phyloP scores from a whole-genome alignment of 768 basidiomycete genomes.

The Chlorophyllum brunneum region DNA sequence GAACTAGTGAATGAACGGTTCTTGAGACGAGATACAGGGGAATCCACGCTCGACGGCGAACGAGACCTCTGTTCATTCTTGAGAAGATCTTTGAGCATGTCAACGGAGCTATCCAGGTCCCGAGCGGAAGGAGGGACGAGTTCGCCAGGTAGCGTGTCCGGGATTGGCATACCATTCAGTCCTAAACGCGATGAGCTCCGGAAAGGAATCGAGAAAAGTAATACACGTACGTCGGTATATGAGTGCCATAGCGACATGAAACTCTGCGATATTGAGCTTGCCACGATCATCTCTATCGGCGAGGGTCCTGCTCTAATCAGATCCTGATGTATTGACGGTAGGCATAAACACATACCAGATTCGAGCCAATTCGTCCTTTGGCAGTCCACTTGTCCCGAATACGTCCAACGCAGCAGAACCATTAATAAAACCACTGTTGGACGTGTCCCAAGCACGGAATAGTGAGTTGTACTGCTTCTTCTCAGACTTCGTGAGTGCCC shows the following conservation, averaged over 20 bases:
- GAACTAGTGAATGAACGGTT: conserved; percentile 66
- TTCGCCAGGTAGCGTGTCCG: conserved; percentile 82
- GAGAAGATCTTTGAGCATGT: conserved; percentile 83
- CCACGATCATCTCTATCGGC: conserved; percentile 93
- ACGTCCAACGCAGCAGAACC: conserved; percentile 86
- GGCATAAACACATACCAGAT: conserved; percentile 70
- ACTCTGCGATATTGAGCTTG: conserved; percentile 92
- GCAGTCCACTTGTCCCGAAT: conserved; percentile 89
- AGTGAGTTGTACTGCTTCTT: conserved; percentile 97
- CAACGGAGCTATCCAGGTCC: conserved; percentile 86
- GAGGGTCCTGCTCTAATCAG: conserved; percentile 60
- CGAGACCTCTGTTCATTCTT: conserved; percentile 80
- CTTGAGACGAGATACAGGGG: conserved; percentile 58
- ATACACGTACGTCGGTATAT: conserved; percentile 85
- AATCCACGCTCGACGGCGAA: conserved; percentile 50
- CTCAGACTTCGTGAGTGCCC: conserved; percentile 84
- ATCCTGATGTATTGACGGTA: conserved; percentile 4
- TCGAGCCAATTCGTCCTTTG: conserved; percentile 84
- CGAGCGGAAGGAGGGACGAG: conserved; percentile 88
- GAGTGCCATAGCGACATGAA: conserved; percentile 97
- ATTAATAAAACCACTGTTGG: conserved; percentile 77
- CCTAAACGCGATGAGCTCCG: conserved; percentile 38
- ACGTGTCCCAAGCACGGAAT: conserved; percentile 93
- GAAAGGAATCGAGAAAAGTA: conserved; percentile 1
- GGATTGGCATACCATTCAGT: conserved; percentile 89